phyloP scores from a whole-genome alignment of 2,329 filamentous ascomycete species.

The Atkinsonella hypoxylon region DNA sequence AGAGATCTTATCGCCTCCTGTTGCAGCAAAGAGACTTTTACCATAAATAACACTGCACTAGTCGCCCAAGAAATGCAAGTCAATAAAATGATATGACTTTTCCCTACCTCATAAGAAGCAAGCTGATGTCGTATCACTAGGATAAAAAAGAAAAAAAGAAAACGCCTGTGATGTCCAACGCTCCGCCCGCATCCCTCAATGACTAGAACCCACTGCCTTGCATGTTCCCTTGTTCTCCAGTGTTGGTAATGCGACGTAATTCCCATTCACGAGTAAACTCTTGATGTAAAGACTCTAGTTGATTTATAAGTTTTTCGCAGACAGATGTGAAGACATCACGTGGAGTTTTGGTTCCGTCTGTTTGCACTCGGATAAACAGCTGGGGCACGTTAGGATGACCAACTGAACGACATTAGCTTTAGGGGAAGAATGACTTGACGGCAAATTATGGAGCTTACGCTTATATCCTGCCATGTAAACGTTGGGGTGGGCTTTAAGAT shows the following conservation, averaged over 20 bases:
- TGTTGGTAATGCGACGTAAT: slow-evolving; percentile 70
- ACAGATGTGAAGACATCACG: slow-evolving; percentile 75
- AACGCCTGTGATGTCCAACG: slow-evolving; percentile 14
- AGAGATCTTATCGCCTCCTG: background rate
- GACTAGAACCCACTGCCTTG: slow-evolving; percentile 22
- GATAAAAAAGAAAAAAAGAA: background rate
- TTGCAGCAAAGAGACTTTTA: background rate
- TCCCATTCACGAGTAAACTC: slow-evolving; percentile 92
- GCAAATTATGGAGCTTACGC: slow-evolving; percentile 38
- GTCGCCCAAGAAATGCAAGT: background rate
- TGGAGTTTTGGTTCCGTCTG: slow-evolving; percentile 78
- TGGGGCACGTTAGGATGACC: slow-evolving; percentile 50
- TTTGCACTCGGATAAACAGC: slow-evolving; percentile 70
- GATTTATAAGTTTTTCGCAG: slow-evolving; percentile 70
- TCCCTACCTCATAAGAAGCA: background rate
- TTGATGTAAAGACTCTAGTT: slow-evolving; percentile 67
- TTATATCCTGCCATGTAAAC: slow-evolving; percentile 91
- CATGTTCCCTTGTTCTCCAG: slow-evolving; percentile 42
- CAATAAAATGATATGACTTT: background rate
- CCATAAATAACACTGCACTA: background rate
- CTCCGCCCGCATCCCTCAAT: slow-evolving; percentile 7
- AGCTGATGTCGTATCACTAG: slow-evolving; percentile 7
- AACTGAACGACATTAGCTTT: slow-evolving; percentile 21
- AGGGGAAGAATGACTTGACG: slow-evolving; percentile 1
- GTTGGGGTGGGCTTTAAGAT: slow-evolving; percentile 72